Evolutionary conservation across 257 asterid species (phyloP).

Genomic region (Salvia miltiorrhiza): DNA sequence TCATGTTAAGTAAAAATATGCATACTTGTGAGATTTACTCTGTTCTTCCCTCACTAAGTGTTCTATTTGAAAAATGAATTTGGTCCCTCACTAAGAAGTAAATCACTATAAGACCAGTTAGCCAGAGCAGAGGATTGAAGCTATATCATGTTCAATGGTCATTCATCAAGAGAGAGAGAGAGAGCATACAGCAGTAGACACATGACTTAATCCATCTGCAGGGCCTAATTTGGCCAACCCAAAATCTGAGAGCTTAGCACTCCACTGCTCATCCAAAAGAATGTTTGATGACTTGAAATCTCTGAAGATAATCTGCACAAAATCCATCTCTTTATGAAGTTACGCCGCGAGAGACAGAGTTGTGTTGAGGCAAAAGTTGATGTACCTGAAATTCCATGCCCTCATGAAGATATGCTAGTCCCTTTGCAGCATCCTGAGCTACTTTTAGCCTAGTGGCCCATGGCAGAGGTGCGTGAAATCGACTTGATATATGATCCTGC

Average conservation of each 20-base stretch:
- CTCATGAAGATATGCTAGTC: slow-evolving; percentile 83
- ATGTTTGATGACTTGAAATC: slow-evolving; percentile 92
- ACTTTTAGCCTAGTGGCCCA: slow-evolving; percentile 67
- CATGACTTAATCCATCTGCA: slow-evolving; percentile 72
- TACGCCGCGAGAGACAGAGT: background rate
- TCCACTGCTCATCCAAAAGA: slow-evolving; percentile 81
- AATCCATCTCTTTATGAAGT: background rate
- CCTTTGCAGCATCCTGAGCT: slow-evolving; percentile 76
- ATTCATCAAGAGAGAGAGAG: background rate
- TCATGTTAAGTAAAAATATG: background rate
- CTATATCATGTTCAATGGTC: background rate
- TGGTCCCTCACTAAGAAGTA: no score
- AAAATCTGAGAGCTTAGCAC: slow-evolving; percentile 87
- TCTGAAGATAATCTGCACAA: slow-evolving; percentile 76
- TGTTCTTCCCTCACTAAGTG: background rate
- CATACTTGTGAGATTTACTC: background rate
- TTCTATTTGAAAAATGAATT: no score
- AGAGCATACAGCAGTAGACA: slow-evolving; percentile 74
- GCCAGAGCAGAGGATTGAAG: background rate
- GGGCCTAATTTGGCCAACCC: slow-evolving; percentile 91
- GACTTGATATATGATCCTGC: slow-evolving; percentile 67
- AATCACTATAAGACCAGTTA: no score
- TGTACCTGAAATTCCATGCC: slow-evolving; percentile 92
- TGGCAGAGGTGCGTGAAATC: slow-evolving; percentile 64
- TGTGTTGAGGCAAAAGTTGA: background rate